Percentiles rank a stretch among this genome's conserved stretches.
Conservation (phyloP, 1,284 basidiomycete genomes). For the Chalciporus piperatoides region DNA sequence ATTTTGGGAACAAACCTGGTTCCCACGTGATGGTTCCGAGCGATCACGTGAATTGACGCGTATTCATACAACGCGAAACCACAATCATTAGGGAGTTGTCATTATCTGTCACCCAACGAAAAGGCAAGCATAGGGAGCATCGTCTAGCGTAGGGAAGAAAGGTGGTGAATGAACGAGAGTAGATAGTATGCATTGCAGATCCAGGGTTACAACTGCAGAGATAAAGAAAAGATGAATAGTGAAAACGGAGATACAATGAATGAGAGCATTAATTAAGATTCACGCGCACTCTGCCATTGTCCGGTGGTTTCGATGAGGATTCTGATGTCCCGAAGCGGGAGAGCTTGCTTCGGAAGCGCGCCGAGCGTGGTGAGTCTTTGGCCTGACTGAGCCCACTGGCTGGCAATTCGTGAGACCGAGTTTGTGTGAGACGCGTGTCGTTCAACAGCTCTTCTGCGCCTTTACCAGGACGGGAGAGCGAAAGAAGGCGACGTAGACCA, state of each 20-base stretch:
- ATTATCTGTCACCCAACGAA: constrained; percentile 7
- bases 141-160: constrained; percentile 8
- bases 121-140: constrained; percentile 5
- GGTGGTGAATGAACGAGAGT: constrained; percentile 13
- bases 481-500: constrained; percentile 32
- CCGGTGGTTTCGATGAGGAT: constrained; percentile 30
- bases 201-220: constrained; percentile 29
- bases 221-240: constrained; percentile 17
- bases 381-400: constrained; percentile 22
- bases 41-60: constrained; percentile 23
- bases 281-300: constrained; percentile 35
- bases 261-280: constrained; percentile 31
- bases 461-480: constrained; percentile 30
- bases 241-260: constrained; percentile 20
- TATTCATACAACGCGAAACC: no score
- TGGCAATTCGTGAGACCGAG: constrained; percentile 28
- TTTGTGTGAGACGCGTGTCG: constrained; percentile 25
- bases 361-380: constrained; percentile 24
- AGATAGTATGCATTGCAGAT: constrained; percentile 28
- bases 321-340: constrained; percentile 29
- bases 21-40: constrained; percentile 26
- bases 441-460: constrained; percentile 29
- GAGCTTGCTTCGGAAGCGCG: constrained; percentile 31
- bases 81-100: neutral
- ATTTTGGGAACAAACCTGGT: constrained; percentile 3